Evolutionary conservation across 2,329 filamentous ascomycete genomes (phyloP).

Genomic region (Colletotrichum sp.): DNA sequence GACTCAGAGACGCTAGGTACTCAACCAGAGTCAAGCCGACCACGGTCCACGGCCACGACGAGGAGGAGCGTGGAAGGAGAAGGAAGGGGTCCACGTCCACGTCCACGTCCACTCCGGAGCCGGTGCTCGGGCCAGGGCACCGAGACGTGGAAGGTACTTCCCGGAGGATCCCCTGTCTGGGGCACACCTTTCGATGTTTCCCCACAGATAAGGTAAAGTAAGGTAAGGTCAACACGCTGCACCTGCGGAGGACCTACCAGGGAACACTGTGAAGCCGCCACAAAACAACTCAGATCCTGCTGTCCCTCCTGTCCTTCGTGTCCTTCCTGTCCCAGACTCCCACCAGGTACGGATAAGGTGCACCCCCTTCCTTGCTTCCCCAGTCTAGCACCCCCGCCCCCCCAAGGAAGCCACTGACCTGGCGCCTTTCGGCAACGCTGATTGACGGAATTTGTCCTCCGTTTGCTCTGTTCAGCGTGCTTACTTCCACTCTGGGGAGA

Average conservation of each 20-base stretch:
- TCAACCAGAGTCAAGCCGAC: background rate
- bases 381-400: too few species aligned
- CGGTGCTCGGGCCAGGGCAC: background rate
- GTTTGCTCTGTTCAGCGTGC: background rate
- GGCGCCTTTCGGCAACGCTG: background rate
- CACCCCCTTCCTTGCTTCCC: too few species aligned
- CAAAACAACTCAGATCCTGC: too few species aligned
- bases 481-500: background rate
- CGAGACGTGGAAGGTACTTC: background rate
- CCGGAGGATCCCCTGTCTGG: background rate
- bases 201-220: slow-evolving; percentile 17
- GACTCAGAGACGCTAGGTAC: background rate
- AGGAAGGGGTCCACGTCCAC: background rate
- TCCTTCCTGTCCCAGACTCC: too few species aligned
- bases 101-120: background rate
- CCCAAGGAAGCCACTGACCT: background rate
- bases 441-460: slow-evolving; percentile 13
- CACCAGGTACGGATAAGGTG: too few species aligned
- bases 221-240: background rate
- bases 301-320: too few species aligned
- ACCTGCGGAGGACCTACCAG: too few species aligned
- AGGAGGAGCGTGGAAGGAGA: background rate
- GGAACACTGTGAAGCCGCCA: too few species aligned
- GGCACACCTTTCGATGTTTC: slow-evolving; percentile 19
- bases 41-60: background rate